Conservation (phyloP, 2,329 filamentous ascomycete genomes). For the Talaromyces piceae region DNA sequence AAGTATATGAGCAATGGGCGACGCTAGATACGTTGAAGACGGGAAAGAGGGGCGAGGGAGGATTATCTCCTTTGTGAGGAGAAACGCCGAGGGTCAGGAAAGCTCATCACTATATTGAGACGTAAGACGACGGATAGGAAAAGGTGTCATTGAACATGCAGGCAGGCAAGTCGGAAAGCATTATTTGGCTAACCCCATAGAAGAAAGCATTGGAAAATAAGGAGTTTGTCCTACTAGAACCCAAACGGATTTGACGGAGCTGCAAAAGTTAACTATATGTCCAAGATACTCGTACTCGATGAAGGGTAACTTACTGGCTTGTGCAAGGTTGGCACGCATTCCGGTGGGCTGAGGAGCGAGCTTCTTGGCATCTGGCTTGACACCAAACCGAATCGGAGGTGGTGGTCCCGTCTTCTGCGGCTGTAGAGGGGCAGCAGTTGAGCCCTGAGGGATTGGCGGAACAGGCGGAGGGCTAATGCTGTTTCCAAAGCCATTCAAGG, state of each 20-base stretch:
- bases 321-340: conserved; percentile 77
- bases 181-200: conserved; percentile 5
- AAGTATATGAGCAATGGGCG: conserved; percentile 2
- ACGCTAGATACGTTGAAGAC: conserved; percentile 9
- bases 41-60: too few relatives aligned
- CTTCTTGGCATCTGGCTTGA: conserved; percentile 64
- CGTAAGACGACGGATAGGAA: background rate
- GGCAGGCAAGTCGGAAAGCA: conserved; percentile 3
- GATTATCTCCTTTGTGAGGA: conserved; percentile 3
- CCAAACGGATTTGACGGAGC: conserved; percentile 65
- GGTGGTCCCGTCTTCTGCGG: conserved; percentile 79
- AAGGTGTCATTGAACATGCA: conserved; percentile 4
- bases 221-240: conserved; percentile 38
- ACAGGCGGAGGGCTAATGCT: conserved; percentile 43
- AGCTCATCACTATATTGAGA: conserved; percentile 6
- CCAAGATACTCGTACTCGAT: conserved; percentile 4
- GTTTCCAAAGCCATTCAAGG: conserved; percentile 44
- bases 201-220: conserved; percentile 6
- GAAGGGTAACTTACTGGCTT: conserved; percentile 74
- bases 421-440: conserved; percentile 55
- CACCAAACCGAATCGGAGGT: conserved; percentile 82
- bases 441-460: conserved; percentile 52
- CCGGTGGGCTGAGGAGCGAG: conserved; percentile 81
- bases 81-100: background rate
- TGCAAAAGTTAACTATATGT: conserved; percentile 26